Evolutionary conservation across 805 yeast species (phyloP).

Genomic region (Clavispora phyllophila): DNA sequence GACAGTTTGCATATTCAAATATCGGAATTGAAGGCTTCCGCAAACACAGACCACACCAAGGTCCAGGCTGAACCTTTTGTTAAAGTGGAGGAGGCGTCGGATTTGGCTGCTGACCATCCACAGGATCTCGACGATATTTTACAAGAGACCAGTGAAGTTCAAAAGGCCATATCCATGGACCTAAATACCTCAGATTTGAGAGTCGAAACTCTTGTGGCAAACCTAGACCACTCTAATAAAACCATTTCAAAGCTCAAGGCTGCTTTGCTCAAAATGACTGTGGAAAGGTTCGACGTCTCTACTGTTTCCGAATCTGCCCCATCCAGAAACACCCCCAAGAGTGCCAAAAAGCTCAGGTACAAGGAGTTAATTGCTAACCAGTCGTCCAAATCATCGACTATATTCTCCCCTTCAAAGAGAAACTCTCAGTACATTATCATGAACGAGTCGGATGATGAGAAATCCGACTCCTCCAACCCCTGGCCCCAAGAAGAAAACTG

Average conservation of each 20-base stretch:
- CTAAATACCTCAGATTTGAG: conserved; percentile 47
- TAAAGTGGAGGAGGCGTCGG: conserved; percentile 3
- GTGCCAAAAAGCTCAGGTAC: conserved; percentile 14
- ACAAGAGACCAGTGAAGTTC: conserved; percentile 17
- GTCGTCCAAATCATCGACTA: conserved; percentile 16
- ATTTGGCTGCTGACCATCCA: conserved; percentile 31
- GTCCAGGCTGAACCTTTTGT: background rate
- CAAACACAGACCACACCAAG: background rate
- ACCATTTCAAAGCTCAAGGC: conserved; percentile 57
- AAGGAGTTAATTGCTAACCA: conserved; percentile 8
- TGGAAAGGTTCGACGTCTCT: conserved; percentile 11
- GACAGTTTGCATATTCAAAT: conserved; percentile 47
- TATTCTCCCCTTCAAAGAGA: conserved; percentile 32
- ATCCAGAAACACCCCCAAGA: conserved; percentile 20
- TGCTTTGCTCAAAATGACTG: conserved; percentile 40
- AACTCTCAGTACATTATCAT: conserved; percentile 28
- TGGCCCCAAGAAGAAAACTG: conserved; percentile 23
- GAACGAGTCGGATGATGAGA: conserved; percentile 21
- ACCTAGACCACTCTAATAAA: conserved; percentile 59
- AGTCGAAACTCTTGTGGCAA: conserved; percentile 59
- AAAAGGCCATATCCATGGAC: conserved; percentile 24
- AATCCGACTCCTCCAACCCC: conserved; percentile 3
- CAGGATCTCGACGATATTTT: conserved; percentile 31
- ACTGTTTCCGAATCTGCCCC: background rate
- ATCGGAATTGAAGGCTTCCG: conserved; percentile 10